phyloP scores from a whole-genome alignment of 2,329 filamentous ascomycete species.

The Fusarium abutilonis region DNA sequence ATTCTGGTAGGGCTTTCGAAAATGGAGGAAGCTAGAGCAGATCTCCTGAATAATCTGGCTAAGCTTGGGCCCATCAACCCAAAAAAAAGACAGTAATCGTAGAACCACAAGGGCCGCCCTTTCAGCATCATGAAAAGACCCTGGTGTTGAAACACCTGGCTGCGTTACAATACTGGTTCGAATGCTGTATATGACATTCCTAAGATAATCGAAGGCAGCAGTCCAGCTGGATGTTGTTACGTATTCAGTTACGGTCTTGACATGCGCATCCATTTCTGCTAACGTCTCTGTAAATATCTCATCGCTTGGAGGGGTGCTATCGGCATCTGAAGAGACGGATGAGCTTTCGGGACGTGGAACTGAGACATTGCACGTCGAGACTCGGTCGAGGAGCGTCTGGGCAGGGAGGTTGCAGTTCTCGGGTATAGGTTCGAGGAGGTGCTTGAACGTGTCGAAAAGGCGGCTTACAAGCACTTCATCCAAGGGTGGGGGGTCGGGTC shows the following conservation, averaged over 20 bases:
- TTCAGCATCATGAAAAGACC: slow-evolving; percentile 61
- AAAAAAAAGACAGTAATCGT: slow-evolving; percentile 69
- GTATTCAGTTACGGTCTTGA: slow-evolving; percentile 69
- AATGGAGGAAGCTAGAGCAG: slow-evolving; percentile 72
- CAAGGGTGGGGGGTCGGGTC: slow-evolving; percentile 53
- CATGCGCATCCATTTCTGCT: slow-evolving; percentile 62
- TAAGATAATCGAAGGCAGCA: slow-evolving; percentile 67
- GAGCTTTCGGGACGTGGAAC: slow-evolving; percentile 47
- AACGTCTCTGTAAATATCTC: slow-evolving; percentile 50
- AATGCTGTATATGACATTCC: slow-evolving; percentile 61
- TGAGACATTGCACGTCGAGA: slow-evolving; percentile 51
- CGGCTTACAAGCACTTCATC: slow-evolving; percentile 63
- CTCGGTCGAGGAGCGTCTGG: slow-evolving; percentile 66
- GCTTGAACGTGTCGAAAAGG: slow-evolving; percentile 64
- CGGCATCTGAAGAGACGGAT: slow-evolving; percentile 29
- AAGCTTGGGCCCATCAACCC: slow-evolving; percentile 71
- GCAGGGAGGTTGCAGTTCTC: slow-evolving; percentile 67
- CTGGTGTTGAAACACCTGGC: slow-evolving; percentile 48
- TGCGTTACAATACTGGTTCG: slow-evolving; percentile 57
- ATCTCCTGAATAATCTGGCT: slow-evolving; percentile 71
- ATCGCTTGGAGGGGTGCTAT: slow-evolving; percentile 33
- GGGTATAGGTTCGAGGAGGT: slow-evolving; percentile 67
- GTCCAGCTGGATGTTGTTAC: slow-evolving; percentile 72
- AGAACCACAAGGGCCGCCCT: slow-evolving; percentile 63
- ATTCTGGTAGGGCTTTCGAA: slow-evolving; percentile 71